phyloP scores from a whole-genome alignment of 345 rosid species.

The Rhizophora mangle region DNA sequence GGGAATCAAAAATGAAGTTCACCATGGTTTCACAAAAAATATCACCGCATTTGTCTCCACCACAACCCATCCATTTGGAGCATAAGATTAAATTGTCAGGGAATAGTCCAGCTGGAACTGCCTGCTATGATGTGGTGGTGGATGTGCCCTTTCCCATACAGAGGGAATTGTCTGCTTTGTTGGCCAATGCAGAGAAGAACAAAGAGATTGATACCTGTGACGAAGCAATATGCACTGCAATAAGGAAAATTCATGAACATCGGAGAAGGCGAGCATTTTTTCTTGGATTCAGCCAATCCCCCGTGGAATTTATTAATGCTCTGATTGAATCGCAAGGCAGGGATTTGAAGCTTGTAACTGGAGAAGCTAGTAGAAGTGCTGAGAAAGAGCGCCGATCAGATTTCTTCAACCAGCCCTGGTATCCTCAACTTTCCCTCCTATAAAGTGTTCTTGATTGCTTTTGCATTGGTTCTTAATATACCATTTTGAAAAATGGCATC shows the following conservation, averaged over 20 bases:
- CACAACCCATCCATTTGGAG: constrained; percentile 90
- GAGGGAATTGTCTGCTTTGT: constrained; percentile 70
- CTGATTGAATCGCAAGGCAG: constrained; percentile 88
- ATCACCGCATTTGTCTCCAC: constrained; percentile 70
- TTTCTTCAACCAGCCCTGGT: constrained; percentile 97
- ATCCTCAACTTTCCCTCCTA: not conserved
- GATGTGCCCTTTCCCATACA: constrained; percentile 94
- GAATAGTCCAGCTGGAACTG: constrained; percentile 69
- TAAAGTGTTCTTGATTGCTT: not conserved
- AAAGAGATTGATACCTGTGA: constrained; percentile 96
- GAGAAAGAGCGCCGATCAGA: constrained; percentile 88
- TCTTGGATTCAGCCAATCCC: constrained; percentile 96
- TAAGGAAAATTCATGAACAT: constrained; percentile 93
- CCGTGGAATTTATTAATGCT: constrained; percentile 90
- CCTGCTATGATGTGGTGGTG: constrained; percentile 92
- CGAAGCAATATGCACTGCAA: constrained; percentile 87
- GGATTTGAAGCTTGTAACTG: constrained; percentile 84
- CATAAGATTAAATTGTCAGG: constrained; percentile 92
- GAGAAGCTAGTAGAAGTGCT: constrained; percentile 79
- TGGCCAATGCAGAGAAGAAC: constrained; percentile 93
- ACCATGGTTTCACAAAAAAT: constrained; percentile 89
- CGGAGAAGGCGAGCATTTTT: constrained; percentile 88
- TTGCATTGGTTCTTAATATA: not conserved
- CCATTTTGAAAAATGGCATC: not conserved
- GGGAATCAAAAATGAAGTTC: constrained; percentile 80